These are phyloP conservation scores for Geum urbanum DNA, from an alignment of 306 rosid genomes.

Conservation along the genomic window DNA sequence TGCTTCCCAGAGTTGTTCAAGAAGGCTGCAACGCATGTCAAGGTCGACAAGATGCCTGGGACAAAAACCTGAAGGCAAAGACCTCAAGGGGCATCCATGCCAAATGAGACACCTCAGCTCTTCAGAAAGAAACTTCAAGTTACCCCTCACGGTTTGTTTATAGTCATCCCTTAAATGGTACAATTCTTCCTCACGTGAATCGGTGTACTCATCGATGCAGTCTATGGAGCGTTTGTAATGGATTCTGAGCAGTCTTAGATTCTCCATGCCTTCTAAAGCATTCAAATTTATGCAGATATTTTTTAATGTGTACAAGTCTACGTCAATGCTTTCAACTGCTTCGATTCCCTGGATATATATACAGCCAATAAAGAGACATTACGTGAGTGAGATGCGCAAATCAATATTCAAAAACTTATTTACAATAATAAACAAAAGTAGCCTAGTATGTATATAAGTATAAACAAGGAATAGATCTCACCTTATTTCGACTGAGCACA, in stretches of 20 bases:
- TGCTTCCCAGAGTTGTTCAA: constrained; percentile 8
- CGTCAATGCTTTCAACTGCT: constrained; percentile 18
- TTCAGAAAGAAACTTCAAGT: neutral
- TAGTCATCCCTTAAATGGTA: neutral
- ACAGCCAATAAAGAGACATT: too few species aligned
- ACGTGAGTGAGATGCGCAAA: too few species aligned
- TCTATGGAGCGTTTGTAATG: neutral
- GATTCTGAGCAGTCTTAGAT: constrained; percentile 25
- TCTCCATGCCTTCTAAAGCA: too few species aligned
- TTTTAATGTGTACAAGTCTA: too few species aligned
- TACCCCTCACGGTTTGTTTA: neutral
- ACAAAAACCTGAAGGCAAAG: neutral
- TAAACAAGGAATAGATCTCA: too few species aligned
- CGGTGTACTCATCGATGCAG: neutral
- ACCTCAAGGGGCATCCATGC: constrained; percentile 15
- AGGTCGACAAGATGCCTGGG: constrained; percentile 19
- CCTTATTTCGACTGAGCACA: too few species aligned
- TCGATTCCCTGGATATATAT: constrained; percentile 20
- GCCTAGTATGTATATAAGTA: too few species aligned
- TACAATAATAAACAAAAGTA: too few species aligned
- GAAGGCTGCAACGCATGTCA: constrained; percentile 2
- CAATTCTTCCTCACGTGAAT: neutral
- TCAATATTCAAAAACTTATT: too few species aligned
- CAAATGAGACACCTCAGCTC: constrained; percentile 23
- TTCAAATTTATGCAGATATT: too few species aligned